A percentile compares a stretch with the other conserved stretches of the same genome.
Evolutionary conservation across 169 alveolate genomes (phyloP).

Genomic region (Eimeria acervulina): DNA sequence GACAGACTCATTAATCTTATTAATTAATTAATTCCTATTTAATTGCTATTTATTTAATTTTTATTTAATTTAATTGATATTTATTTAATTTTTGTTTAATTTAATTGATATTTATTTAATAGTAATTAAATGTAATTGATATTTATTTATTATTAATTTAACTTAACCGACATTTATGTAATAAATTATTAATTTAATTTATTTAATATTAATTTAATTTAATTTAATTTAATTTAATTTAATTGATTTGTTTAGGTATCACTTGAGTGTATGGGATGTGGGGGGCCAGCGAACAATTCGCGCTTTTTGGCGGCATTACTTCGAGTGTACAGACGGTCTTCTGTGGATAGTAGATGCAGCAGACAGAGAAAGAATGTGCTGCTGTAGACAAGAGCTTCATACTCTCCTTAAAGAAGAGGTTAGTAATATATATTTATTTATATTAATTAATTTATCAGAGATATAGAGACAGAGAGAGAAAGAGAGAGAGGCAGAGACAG

Average conservation of each 20-base stretch:
- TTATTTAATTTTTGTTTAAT: not conserved
- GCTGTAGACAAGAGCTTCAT: conserved; percentile 97
- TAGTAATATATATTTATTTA: conserved; percentile 26
- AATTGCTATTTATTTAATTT: too few species aligned
- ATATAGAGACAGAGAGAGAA: not conserved
- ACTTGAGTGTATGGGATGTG: conserved; percentile 97
- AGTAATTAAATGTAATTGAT: too few species aligned
- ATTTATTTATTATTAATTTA: not conserved
- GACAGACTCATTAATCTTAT: too few species aligned
- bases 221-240: too few species aligned
- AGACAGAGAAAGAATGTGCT: conserved; percentile 97
- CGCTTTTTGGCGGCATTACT: conserved; percentile 99
- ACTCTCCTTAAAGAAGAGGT: conserved; percentile 96
- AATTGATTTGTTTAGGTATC: conserved; percentile 75
- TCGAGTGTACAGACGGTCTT: conserved; percentile 99
- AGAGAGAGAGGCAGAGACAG: not conserved
- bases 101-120: not conserved
- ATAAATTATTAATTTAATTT: too few species aligned
- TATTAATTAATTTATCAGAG: not conserved
- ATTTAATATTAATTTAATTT: too few species aligned
- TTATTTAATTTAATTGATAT: too few species aligned
- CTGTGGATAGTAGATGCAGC: conserved; percentile 95
- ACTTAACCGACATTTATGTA: not conserved
- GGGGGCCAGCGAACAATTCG: conserved; percentile 99
- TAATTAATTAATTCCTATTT: too few species aligned